Percentiles rank a stretch among this genome's conserved stretches.
These are phyloP conservation scores for Nannizziopsis arthrosporioides DNA, from an alignment of 2,329 filamentous ascomycete species.

Conservation along the genomic window DNA sequence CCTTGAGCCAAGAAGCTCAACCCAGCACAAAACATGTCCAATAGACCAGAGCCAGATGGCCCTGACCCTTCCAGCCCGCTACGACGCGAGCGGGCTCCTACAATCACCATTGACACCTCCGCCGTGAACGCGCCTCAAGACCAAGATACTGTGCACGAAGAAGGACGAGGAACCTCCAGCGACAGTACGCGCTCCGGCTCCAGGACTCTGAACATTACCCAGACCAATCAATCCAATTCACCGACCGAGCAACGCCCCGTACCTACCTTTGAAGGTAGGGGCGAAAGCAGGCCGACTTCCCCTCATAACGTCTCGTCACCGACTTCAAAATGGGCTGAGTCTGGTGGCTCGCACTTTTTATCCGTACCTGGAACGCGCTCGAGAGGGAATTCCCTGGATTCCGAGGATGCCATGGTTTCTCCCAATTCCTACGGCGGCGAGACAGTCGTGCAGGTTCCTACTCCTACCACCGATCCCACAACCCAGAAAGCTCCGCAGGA, in stretches of 20 bases:
- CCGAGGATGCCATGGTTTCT: constrained; percentile 45
- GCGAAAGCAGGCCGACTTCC: constrained; percentile 51
- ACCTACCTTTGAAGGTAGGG: constrained; percentile 2
- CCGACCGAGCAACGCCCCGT: not conserved
- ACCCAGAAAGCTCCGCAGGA: constrained; percentile 32
- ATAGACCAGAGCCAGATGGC: constrained; percentile 17
- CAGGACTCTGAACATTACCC: not conserved
- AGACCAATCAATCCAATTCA: constrained; percentile 1
- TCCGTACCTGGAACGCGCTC: constrained; percentile 53
- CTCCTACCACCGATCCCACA: constrained; percentile 32
- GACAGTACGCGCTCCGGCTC: constrained; percentile 1
- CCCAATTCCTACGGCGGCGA: constrained; percentile 43
- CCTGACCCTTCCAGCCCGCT: constrained; percentile 24
- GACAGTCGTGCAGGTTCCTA: constrained; percentile 40
- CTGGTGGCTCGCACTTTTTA: constrained; percentile 45
- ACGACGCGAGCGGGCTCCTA: constrained; percentile 39
- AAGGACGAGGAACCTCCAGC: not conserved
- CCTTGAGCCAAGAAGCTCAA: not conserved
- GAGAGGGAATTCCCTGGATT: constrained; percentile 54
- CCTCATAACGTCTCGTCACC: constrained; percentile 58
- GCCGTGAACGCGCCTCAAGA: constrained; percentile 32
- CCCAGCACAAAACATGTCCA: constrained; percentile 3
- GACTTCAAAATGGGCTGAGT: constrained; percentile 40
- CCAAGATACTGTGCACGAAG: not conserved
- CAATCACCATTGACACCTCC: constrained; percentile 48